These are phyloP conservation scores for Syzygium malaccense DNA, from an alignment of 441 rosid species.

Conservation along the genomic window DNA sequence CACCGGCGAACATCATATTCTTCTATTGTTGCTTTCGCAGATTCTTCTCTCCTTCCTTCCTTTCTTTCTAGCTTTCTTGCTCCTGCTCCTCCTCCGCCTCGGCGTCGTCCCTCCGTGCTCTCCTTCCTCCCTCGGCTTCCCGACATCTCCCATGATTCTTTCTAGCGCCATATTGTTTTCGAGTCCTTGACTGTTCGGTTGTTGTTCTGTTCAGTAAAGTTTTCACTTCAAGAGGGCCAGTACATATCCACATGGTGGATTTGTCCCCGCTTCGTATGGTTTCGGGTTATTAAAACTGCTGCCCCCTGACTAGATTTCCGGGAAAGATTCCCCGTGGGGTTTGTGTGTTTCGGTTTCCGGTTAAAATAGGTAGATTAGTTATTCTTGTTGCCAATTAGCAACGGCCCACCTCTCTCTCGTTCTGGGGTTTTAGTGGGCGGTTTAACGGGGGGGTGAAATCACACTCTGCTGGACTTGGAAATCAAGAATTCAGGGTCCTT, in stretches of 20 bases:
- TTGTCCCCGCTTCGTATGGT: neutral
- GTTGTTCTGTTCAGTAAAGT: neutral
- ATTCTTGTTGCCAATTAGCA: neutral
- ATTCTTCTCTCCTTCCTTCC: conserved; percentile 15
- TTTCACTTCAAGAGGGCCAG: neutral
- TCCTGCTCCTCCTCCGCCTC: neutral
- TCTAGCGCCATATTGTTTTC: neutral
- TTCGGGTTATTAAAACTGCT: neutral
- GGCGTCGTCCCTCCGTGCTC: neutral
- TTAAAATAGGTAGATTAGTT: neutral
- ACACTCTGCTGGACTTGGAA: neutral
- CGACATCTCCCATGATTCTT: neutral
- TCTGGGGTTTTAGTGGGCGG: neutral
- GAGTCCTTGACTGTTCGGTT: neutral
- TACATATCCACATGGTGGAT: neutral
- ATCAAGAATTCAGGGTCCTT: neutral
- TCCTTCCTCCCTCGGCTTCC: neutral
- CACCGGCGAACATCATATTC: conserved; percentile 52
- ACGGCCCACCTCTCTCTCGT: neutral
- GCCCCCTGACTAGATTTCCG: neutral
- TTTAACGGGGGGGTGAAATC: neutral
- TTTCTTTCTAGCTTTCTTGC: neutral
- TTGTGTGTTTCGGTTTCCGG: neutral
- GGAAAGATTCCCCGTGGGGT: neutral
- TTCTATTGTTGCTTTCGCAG: conserved; percentile 30